Base-by-base conservation (phyloP, 208 protist species). In the Leishmania tarentolae region DNA sequence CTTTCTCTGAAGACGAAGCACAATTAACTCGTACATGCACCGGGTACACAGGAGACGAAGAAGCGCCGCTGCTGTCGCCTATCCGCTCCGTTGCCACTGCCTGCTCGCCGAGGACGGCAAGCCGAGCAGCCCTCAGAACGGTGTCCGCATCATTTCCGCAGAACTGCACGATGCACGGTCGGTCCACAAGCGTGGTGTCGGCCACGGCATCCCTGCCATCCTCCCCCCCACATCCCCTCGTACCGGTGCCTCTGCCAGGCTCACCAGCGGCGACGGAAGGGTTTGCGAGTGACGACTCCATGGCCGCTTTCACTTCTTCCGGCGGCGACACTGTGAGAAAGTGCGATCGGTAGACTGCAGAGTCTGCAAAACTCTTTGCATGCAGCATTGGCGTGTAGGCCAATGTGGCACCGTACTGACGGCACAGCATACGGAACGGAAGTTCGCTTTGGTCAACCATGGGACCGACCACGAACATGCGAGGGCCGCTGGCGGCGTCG, bases 401-500 rank as follows among this genome's bases (percentile, higher is more conserved):
- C 21, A 98, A 80, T 21, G 87, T 89, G 5, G 95, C 84, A 28
- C 95, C 96, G 83, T 97, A 95, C 59, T 92, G 77, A 4, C 93
- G 83, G 77, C 95, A 97, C 42, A 98, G 88, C 83, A 98, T 80
- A 5, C 97, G 91, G 78, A 98, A 98, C 6, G 97, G 91, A 76
- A 98, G 82, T 83, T 98, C 95, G 78, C 92, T 97, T 79, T 94
- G 88, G 72, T 98, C 95, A n/a, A 98, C 97, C 97, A 98, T 98
- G 3, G 97, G 97, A 3, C 94, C 97, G 0, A 98, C 83, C 19
- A 96, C 89, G 63, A 92, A 90, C 86, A 92, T 87, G 44, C 84
- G 91, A 5, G 75, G 28, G 15, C 46, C n/a, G 44, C 66, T 72
- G 3, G 63, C 5, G 44, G 46, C 52, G 46, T 70, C 31, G 0